Evolutionary conservation across 73 alveolate species (phyloP).

Genomic region (Paramecium pentaurelia): DNA sequence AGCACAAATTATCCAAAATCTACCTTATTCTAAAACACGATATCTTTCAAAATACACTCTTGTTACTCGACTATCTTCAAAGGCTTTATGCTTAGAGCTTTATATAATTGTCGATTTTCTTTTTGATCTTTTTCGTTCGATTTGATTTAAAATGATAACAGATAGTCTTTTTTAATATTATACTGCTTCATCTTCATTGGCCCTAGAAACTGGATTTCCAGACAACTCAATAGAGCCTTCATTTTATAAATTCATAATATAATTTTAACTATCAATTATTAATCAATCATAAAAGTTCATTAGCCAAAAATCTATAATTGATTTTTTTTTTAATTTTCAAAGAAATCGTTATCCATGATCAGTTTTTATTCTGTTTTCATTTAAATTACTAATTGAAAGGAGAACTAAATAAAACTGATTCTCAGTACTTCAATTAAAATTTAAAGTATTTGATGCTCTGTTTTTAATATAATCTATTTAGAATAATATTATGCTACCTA

Average conservation of each 20-base stretch:
- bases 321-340: neutral
- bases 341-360: neutral
- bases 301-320: neutral
- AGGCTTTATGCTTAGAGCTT: neutral
- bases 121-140: neutral
- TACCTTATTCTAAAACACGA: neutral
- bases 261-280: neutral
- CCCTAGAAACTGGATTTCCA: neutral
- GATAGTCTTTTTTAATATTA: neutral
- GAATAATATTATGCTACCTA: no score
- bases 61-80: slow-evolving; percentile 20
- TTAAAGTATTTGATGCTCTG: neutral
- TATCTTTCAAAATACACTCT: neutral
- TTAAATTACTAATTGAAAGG: neutral
- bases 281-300: neutral
- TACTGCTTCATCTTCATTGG: neutral
- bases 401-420: neutral
- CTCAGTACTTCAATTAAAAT: no score
- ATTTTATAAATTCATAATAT: neutral
- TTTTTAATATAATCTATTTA: no score
- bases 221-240: neutral
- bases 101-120: neutral
- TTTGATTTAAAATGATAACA: neutral
- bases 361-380: neutral
- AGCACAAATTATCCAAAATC: neutral